Evolutionary conservation across 345 rosid genomes (phyloP).

Genomic region (Triadica sebifera): DNA sequence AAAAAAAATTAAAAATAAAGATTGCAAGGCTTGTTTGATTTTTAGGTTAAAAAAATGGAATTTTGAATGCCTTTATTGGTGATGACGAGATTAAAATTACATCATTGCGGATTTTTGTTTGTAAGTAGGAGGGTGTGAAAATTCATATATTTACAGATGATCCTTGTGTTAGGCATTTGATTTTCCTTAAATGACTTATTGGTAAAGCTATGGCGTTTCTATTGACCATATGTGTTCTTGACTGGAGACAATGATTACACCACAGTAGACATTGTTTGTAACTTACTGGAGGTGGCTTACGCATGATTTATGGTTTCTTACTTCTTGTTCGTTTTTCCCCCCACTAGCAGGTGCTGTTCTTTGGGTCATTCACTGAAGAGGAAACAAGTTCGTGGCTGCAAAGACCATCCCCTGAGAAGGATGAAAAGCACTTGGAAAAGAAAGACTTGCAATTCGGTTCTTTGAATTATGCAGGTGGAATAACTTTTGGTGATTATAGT

Average conservation of each 20-base stretch:
- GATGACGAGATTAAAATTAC: not conserved
- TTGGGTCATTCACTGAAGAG: slow-evolving; percentile 95
- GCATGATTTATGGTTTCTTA: not conserved
- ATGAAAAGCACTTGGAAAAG: slow-evolving; percentile 42
- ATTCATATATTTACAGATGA: not conserved
- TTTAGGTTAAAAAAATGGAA: not conserved
- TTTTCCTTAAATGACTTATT: not conserved
- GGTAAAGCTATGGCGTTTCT: not conserved
- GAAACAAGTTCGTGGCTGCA: slow-evolving; percentile 63
- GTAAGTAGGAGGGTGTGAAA: too few relatives aligned
- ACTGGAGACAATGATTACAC: not conserved
- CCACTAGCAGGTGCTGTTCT: slow-evolving; percentile 49
- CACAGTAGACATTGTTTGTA: not conserved
- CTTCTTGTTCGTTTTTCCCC: not conserved
- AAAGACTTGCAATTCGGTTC: slow-evolving; percentile 53
- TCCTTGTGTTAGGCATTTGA: not conserved
- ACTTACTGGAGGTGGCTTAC: not conserved
- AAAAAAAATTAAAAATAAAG: not conserved
- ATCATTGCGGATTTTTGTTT: not conserved
- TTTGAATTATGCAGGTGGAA: slow-evolving; percentile 33
- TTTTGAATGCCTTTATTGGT: not conserved
- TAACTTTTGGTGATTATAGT: slow-evolving; percentile 37
- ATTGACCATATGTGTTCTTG: too few relatives aligned
- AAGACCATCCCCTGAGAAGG: slow-evolving; percentile 40
- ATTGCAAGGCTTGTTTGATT: not conserved